Conservation (phyloP, 148 eudicot species). For the Euryodendron excelsum region DNA sequence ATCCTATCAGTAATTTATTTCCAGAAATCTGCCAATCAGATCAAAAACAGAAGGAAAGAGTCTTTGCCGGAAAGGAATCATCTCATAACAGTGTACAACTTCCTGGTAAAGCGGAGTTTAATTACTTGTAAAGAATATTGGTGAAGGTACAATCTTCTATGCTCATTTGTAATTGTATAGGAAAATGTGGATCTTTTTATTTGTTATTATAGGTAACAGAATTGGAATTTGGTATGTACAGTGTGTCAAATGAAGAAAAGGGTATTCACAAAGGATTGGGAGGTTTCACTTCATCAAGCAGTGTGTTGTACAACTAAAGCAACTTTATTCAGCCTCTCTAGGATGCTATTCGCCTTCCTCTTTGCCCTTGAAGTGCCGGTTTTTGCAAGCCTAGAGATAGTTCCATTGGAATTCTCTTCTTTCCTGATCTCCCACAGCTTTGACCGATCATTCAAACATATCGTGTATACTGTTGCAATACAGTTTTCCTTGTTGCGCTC, state of each 20-base stretch:
- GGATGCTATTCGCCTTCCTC: constrained; percentile 34
- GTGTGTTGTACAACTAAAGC: constrained; percentile 9
- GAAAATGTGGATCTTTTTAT: not conserved
- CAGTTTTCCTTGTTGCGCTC: constrained; percentile 25
- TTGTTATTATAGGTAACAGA: not conserved
- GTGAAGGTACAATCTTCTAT: no score
- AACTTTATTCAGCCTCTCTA: constrained; percentile 27
- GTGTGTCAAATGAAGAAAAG: not conserved
- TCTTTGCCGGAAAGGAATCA: no score
- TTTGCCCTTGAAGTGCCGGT: constrained; percentile 34
- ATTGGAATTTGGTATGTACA: constrained; percentile 7
- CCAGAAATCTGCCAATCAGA: no score
- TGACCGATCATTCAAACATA: constrained; percentile 16
- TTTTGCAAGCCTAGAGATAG: constrained; percentile 18
- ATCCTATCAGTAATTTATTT: no score
- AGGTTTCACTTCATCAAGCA: constrained; percentile 7
- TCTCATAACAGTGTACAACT: no score
- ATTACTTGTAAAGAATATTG: no score
- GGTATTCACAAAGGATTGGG: not conserved
- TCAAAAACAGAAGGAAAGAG: no score
- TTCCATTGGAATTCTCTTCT: constrained; percentile 22
- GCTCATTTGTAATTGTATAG: no score
- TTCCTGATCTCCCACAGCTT: constrained; percentile 18
- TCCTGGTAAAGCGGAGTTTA: no score
- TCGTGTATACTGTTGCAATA: constrained; percentile 16